These are phyloP conservation scores for Delonix regia DNA, from an alignment of 306 rosid species.

Conservation along the genomic window DNA sequence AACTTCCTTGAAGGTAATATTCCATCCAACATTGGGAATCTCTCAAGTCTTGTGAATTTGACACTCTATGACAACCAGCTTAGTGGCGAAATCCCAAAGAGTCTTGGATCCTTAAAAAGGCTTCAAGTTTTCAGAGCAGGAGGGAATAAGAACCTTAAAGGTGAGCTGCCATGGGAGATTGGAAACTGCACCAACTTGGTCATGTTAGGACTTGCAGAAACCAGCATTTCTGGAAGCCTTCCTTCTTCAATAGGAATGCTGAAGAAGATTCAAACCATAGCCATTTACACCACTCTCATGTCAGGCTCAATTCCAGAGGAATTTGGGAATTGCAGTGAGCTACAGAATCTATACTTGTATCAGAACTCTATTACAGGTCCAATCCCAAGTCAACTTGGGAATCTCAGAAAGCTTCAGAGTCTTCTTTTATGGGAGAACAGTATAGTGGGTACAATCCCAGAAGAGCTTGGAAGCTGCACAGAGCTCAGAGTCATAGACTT, in stretches of 20 bases:
- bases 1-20: conserved; percentile 76
- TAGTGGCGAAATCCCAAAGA: conserved; percentile 77
- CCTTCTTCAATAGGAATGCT: conserved; percentile 86
- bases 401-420: conserved; percentile 62
- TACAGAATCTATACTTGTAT: conserved; percentile 71
- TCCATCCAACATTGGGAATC: conserved; percentile 70
- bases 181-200: conserved; percentile 85
- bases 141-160: conserved; percentile 76
- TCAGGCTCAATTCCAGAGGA: conserved; percentile 84
- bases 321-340: conserved; percentile 80
- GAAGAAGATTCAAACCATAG: conserved; percentile 63
- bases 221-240: conserved; percentile 79
- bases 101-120: conserved; percentile 63
- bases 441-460: conserved; percentile 77
- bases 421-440: conserved; percentile 83
- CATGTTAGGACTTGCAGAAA: conserved; percentile 87
- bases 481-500: conserved; percentile 71
- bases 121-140: conserved; percentile 81
- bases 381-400: conserved; percentile 67
- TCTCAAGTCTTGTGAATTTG: conserved; percentile 65
- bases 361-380: conserved; percentile 76
- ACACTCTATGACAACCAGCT: conserved; percentile 74
- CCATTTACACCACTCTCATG: conserved; percentile 71
- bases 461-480: conserved; percentile 70
- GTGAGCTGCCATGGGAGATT: conserved; percentile 83